These are phyloP conservation scores for Neurospora sp. DNA, from an alignment of 495 filamentous ascomycete genomes.

Conservation along the genomic window DNA sequence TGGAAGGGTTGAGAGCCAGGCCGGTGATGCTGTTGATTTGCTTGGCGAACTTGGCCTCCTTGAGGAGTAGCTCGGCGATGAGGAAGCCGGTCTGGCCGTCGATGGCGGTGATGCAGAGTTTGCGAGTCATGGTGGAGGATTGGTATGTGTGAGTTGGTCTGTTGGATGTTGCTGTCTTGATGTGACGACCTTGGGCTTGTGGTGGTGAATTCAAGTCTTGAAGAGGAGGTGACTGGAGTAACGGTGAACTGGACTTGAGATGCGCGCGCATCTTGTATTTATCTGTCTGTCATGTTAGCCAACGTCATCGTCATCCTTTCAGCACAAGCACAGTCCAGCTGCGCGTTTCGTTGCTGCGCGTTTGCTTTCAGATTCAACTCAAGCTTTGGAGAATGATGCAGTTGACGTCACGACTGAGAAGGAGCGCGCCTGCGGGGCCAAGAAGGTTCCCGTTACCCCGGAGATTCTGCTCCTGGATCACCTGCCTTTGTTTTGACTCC, in stretches of 20 bases:
- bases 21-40: constrained; percentile 31
- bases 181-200: neutral
- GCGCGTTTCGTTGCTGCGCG: neutral
- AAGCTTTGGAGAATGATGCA: neutral
- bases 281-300: neutral
- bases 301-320: neutral
- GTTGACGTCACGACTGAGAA: neutral
- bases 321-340: neutral
- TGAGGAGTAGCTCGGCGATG: constrained; percentile 44
- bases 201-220: neutral
- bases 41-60: constrained; percentile 30
- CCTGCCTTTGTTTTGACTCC: neutral
- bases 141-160: neutral
- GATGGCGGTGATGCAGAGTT: constrained; percentile 41
- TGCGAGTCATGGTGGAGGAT: constrained; percentile 30
- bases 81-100: constrained; percentile 47
- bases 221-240: neutral
- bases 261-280: neutral
- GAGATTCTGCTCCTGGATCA: neutral
- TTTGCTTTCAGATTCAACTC: neutral
- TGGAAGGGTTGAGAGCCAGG: constrained; percentile 35
- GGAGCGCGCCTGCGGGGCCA: neutral
- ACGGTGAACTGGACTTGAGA: neutral
- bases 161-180: neutral
- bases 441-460: neutral